These are phyloP conservation scores for Eutrema japonicum DNA, from an alignment of 345 rosid genomes.

Conservation along the genomic window DNA sequence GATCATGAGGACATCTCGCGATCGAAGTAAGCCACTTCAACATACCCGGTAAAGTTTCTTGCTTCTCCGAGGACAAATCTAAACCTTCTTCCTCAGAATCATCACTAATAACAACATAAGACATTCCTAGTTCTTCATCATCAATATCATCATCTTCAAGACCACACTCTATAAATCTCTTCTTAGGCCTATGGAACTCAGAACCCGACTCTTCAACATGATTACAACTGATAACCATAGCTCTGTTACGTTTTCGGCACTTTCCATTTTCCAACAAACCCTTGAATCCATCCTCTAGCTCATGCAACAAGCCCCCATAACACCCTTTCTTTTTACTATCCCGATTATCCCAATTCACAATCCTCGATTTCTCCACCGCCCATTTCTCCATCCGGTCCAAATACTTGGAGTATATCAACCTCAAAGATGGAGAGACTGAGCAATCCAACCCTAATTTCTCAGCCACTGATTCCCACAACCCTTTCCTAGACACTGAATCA, in stretches of 20 bases:
- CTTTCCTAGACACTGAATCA: slow-evolving; percentile 53
- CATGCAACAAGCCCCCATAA: slow-evolving; percentile 41
- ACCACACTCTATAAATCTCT: slow-evolving; percentile 23
- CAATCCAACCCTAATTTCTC: slow-evolving; percentile 56
- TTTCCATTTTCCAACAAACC: slow-evolving; percentile 45
- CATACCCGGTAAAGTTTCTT: slow-evolving; percentile 52
- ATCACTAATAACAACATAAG: slow-evolving; percentile 29
- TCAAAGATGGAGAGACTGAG: slow-evolving; percentile 47
- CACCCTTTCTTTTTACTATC: slow-evolving; percentile 38
- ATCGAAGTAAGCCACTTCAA: slow-evolving; percentile 63
- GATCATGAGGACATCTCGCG: slow-evolving; percentile 58
- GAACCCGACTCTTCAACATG: slow-evolving; percentile 23
- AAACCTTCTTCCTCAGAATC: slow-evolving; percentile 28
- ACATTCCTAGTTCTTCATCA: slow-evolving; percentile 37
- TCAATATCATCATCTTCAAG: slow-evolving; percentile 17
- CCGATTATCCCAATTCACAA: slow-evolving; percentile 37
- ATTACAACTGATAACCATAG: slow-evolving; percentile 33
- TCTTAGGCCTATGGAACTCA: slow-evolving; percentile 21
- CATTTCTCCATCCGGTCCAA: slow-evolving; percentile 60
- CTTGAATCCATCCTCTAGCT: slow-evolving; percentile 55
- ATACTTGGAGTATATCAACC: slow-evolving; percentile 60
- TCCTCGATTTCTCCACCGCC: slow-evolving; percentile 42
- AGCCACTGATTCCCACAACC: slow-evolving; percentile 61
- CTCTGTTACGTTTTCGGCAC: slow-evolving; percentile 34
- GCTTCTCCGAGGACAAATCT: slow-evolving; percentile 17